Conservation (phyloP, 148 eudicot genomes). For the Silene uniflora region DNA sequence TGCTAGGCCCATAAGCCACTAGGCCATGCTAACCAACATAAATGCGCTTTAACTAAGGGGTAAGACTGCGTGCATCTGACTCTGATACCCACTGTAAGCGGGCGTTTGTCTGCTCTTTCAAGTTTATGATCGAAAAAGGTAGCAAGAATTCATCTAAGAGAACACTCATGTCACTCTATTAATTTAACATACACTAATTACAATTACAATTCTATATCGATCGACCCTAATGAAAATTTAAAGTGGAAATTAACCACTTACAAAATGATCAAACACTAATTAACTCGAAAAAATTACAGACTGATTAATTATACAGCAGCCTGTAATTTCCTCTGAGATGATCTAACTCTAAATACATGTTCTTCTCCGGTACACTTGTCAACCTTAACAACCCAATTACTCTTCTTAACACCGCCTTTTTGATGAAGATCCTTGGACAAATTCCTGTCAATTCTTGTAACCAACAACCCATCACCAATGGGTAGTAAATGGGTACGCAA, state of each 20-base stretch:
- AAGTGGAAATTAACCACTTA: neutral
- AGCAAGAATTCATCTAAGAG: too few species aligned
- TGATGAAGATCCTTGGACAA: slow-evolving; percentile 11
- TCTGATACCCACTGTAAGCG: too few species aligned
- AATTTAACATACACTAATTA: neutral
- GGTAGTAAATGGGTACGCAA: slow-evolving; percentile 44
- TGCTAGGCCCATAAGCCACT: too few species aligned
- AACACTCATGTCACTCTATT: neutral
- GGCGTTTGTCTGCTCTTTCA: too few species aligned
- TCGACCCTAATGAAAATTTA: neutral
- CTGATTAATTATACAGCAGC: slow-evolving; percentile 10
- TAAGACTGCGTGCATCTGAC: too few species aligned
- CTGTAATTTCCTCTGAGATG: slow-evolving; percentile 35
- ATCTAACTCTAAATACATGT: slow-evolving; percentile 71
- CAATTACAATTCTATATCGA: slow-evolving; percentile 6
- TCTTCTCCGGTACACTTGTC: slow-evolving; percentile 84
- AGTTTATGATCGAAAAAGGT: too few species aligned
- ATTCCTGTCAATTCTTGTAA: slow-evolving; percentile 40
- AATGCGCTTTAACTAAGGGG: too few species aligned
- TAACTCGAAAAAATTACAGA: neutral
- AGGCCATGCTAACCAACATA: too few species aligned
- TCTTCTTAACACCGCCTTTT: slow-evolving; percentile 28
- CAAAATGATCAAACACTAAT: slow-evolving; percentile 18
- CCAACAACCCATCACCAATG: slow-evolving; percentile 70
- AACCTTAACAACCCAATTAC: slow-evolving; percentile 69